Conservation (phyloP, 768 basidiomycete genomes). For the Guyanaporus albipodus region DNA sequence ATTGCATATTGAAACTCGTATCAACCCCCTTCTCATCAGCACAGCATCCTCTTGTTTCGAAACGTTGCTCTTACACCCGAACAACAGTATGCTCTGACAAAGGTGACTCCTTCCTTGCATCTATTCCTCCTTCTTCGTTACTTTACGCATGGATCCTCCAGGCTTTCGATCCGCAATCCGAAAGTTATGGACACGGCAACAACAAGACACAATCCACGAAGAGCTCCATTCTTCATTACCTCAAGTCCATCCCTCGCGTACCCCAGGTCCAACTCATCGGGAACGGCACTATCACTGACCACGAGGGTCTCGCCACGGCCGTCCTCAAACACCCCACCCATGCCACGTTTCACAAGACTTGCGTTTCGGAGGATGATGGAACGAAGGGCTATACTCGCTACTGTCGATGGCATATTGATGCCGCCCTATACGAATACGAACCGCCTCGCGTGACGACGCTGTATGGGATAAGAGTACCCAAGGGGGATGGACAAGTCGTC, state of each 20-base stretch:
- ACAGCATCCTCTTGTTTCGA: constrained; percentile 71
- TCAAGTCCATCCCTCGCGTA: constrained; percentile 84
- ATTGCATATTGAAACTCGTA: no score
- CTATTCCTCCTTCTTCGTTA: no score
- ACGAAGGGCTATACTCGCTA: constrained; percentile 70
- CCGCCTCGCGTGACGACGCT: constrained; percentile 83
- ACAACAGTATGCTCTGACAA: constrained; percentile 79
- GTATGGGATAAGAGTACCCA: constrained; percentile 70
- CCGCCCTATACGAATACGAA: constrained; percentile 69
- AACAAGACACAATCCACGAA: constrained; percentile 72
- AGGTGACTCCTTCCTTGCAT: constrained; percentile 49
- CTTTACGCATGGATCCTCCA: no score
- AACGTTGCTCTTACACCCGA: constrained; percentile 65
- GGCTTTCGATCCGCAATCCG: constrained; percentile 67
- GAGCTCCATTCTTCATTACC: constrained; percentile 81
- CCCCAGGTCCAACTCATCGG: constrained; percentile 92
- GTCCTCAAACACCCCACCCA: constrained; percentile 83
- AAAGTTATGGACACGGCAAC: constrained; percentile 79
- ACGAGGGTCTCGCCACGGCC: constrained; percentile 77
- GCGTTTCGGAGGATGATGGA: constrained; percentile 68
- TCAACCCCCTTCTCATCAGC: no score
- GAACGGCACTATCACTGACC: constrained; percentile 73
- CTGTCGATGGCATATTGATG: constrained; percentile 91
- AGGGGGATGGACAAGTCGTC: constrained; percentile 45
- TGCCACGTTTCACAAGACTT: constrained; percentile 80